These are phyloP conservation scores for Sodiomyces alkalinus DNA, from an alignment of 2,329 filamentous ascomycete genomes.

Conservation along the genomic window DNA sequence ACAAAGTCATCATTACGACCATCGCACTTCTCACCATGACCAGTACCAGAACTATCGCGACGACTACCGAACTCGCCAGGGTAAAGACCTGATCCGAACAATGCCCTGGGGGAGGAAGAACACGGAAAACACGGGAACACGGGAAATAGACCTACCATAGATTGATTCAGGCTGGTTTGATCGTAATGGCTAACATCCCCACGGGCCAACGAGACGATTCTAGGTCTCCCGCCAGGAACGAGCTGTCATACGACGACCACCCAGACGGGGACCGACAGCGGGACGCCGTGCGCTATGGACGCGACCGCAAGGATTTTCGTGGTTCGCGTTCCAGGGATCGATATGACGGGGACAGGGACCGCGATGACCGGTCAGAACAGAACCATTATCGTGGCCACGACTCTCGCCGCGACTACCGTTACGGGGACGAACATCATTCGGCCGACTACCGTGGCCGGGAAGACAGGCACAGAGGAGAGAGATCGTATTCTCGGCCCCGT, in stretches of 20 bases:
- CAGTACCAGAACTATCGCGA: conserved; percentile 16
- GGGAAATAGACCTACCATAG: too few species aligned
- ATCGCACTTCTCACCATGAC: conserved; percentile 5
- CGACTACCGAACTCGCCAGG: conserved; percentile 32
- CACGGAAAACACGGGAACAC: background rate
- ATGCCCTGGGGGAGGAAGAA: conserved; percentile 1
- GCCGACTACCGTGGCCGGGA: too few species aligned
- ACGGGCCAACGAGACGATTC: conserved; percentile 26
- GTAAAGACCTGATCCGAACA: conserved; percentile 20
- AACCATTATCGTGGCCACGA: conserved; percentile 15
- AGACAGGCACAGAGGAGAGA: too few species aligned
- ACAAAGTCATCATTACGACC: too few species aligned
- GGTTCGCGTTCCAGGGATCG: conserved; percentile 2
- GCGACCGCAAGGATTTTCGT: conserved; percentile 10
- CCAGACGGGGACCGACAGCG: conserved; percentile 11
- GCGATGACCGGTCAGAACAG: conserved; percentile 20
- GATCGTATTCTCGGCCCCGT: too few species aligned
- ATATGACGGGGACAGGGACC: conserved; percentile 8
- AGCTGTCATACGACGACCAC: conserved; percentile 18
- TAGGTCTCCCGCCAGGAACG: conserved; percentile 26
- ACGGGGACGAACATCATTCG: too few species aligned
- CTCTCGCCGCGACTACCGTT: conserved; percentile 13
- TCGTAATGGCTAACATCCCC: conserved; percentile 28
- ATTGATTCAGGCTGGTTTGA: conserved; percentile 11
- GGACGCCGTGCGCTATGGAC: conserved; percentile 8